Evolutionary conservation across 2,329 filamentous ascomycete species (phyloP).

Genomic region (Pseudopyrenochaeta lycopersici): DNA sequence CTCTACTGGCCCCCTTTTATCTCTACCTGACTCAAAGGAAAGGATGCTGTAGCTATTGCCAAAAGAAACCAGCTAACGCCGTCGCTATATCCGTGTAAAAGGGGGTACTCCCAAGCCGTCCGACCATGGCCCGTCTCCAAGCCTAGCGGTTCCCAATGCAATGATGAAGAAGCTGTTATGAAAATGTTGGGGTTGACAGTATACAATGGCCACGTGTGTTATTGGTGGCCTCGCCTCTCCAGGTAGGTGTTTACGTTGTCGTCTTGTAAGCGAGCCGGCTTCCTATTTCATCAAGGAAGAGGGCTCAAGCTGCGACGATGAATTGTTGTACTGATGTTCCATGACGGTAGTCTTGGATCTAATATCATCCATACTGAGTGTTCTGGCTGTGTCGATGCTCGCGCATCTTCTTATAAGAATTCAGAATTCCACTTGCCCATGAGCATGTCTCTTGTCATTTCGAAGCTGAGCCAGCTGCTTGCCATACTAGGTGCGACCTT

Average conservation of each 20-base stretch:
- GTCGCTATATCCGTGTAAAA: slow-evolving; percentile 14
- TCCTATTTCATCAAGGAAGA: slow-evolving; percentile 5
- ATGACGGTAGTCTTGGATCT: neutral
- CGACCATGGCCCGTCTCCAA: slow-evolving; percentile 4
- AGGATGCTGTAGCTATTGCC: neutral
- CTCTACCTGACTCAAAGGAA: neutral
- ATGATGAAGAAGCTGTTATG: slow-evolving; percentile 15
- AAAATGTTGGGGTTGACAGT: slow-evolving; percentile 11
- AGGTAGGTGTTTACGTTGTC: neutral
- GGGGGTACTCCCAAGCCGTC: neutral
- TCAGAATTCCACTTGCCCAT: slow-evolving; percentile 55
- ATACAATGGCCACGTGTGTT: slow-evolving; percentile 10
- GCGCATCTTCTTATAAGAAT: slow-evolving; percentile 35
- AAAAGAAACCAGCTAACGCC: slow-evolving; percentile 12
- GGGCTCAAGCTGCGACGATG: slow-evolving; percentile 4
- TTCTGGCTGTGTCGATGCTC: neutral
- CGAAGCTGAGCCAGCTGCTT: slow-evolving; percentile 97
- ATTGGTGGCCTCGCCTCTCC: slow-evolving; percentile 1
- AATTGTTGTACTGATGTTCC: neutral
- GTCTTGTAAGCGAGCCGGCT: neutral
- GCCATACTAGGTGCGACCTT: slow-evolving; percentile 99
- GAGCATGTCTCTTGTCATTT: slow-evolving; percentile 89
- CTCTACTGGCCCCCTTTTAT: neutral
- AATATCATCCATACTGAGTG: neutral
- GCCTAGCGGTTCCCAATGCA: slow-evolving; percentile 22